Evolutionary conservation across 2,329 filamentous ascomycete genomes (phyloP), one percentile per base, ranked within the genome.

Genomic region (Alternaria panax): DNA sequence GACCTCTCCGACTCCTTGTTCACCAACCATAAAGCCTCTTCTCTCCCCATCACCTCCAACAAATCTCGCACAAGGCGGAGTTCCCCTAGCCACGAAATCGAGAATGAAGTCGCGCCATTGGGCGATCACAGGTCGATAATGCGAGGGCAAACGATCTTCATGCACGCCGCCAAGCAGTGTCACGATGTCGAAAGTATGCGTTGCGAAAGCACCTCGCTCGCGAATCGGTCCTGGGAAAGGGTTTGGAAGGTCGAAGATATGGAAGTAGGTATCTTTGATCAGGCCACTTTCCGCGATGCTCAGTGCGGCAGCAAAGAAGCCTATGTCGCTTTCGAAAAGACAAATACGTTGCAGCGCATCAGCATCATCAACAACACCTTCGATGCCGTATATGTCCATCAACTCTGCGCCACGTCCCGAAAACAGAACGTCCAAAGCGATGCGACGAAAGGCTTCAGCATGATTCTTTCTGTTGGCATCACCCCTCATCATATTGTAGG

Each of bases 281-380:
- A 64, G 38, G 22, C 57, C 34, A 9, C 25, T 27, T 24, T 59
- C 59, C 3, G 43, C 56, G 12, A 59, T 52, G 38, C 57, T 59
- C 8, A 64, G 27, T 5, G 63, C 65, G 3, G 65, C 63, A 8
- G 61, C 61, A 47, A 67, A 67, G 52, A 67, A 66, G 1, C 65
- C 65, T 51, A 64, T 64, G 25, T 67, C 63, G 42, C 59, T 64
- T 51, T 67, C 65, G 46, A 66, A 67, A 5, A 65, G 48, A 57
- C 65, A 67, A 11, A 66, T 60, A 4, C 54, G 55, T 22, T 67
- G 58, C 2, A 67, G 52, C 4, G 65, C 65, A 12, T 62, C 51
- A 2, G 41, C 24, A 22, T 67, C 63, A 12, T 42, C 32, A 18
- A 20, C 34, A 4, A 28, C 16, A 4, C 34, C 34, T 4, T 25